Conservation (phyloP, 306 rosid species). For the Amphicarpaea edgeworthii region DNA sequence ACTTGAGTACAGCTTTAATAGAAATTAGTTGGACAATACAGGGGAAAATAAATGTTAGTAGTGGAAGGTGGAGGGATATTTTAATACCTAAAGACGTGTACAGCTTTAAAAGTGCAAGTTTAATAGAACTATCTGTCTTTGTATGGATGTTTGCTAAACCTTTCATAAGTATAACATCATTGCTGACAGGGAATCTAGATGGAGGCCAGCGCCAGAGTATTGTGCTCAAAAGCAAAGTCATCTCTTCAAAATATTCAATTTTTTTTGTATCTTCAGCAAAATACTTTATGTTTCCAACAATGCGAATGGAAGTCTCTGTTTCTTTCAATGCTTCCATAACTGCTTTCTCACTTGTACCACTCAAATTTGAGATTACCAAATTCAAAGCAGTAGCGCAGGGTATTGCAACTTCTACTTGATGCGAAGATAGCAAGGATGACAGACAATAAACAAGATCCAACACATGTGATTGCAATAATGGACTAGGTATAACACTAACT, state of each 20-base stretch:
- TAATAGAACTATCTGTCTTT: constrained; percentile 51
- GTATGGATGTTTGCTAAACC: constrained; percentile 54
- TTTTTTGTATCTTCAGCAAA: constrained; percentile 51
- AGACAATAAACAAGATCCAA: constrained; percentile 75
- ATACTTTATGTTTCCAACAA: constrained; percentile 53
- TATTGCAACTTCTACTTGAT: constrained; percentile 62
- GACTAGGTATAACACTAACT: constrained; percentile 60
- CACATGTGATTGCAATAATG: constrained; percentile 55
- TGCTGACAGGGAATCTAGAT: constrained; percentile 75
- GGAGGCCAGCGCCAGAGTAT: constrained; percentile 74
- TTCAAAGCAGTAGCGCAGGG: constrained; percentile 72
- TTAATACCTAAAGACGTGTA: constrained; percentile 82
- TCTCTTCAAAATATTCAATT: constrained; percentile 63
- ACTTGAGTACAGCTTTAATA: no score
- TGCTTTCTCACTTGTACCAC: constrained; percentile 59
- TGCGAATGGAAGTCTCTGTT: constrained; percentile 52
- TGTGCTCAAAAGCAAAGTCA: constrained; percentile 78
- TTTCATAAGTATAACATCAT: constrained; percentile 62
- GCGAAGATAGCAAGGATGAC: constrained; percentile 63
- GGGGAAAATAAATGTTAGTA: no score
- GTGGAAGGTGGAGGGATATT: constrained; percentile 2
- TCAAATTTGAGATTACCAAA: constrained; percentile 63
- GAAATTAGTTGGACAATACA: constrained; percentile 35
- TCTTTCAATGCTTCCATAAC: constrained; percentile 68
- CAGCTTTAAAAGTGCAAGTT: constrained; percentile 71